These are phyloP conservation scores for Picocystis salinarum DNA, from an alignment of 139 green algal species.

Conservation along the genomic window DNA sequence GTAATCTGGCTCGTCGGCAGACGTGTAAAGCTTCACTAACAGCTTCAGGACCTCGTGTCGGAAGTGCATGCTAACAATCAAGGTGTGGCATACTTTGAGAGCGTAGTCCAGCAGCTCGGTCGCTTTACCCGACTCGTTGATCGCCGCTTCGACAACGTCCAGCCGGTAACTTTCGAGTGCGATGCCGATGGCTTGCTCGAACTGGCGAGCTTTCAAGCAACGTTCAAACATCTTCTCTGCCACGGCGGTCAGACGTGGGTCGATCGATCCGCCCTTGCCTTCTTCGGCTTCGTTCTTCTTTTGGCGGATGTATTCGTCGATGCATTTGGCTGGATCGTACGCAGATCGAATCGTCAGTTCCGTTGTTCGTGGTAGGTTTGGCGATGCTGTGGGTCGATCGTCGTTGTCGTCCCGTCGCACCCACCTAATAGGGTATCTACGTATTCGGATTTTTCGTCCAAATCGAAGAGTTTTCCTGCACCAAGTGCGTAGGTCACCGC, in stretches of 20 bases:
- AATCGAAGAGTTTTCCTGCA: slow-evolving; percentile 78
- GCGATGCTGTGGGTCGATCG: not conserved
- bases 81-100: slow-evolving; percentile 49
- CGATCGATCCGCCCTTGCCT: slow-evolving; percentile 23
- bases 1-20: slow-evolving; percentile 37
- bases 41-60: slow-evolving; percentile 59
- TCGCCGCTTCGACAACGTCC: slow-evolving; percentile 63
- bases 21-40: slow-evolving; percentile 56
- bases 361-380: not conserved
- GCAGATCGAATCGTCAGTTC: not conserved
- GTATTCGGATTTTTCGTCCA: slow-evolving; percentile 75
- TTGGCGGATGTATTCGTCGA: slow-evolving; percentile 81
- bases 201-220: slow-evolving; percentile 50
- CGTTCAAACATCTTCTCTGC: slow-evolving; percentile 85
- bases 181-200: slow-evolving; percentile 83
- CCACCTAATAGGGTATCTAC: slow-evolving; percentile 82
- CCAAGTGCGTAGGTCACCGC: slow-evolving; percentile 83
- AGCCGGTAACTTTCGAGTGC: slow-evolving; percentile 71
- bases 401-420: slow-evolving; percentile 12
- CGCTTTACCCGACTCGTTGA: slow-evolving; percentile 19
- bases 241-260: slow-evolving; percentile 62
- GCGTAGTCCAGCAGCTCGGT: slow-evolving; percentile 48
- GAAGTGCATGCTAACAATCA: slow-evolving; percentile 63
- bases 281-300: slow-evolving; percentile 18
- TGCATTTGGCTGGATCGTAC: slow-evolving; percentile 54